These are phyloP conservation scores for Cryomyces minteri DNA, from an alignment of 495 filamentous ascomycete genomes.

Conservation along the genomic window DNA sequence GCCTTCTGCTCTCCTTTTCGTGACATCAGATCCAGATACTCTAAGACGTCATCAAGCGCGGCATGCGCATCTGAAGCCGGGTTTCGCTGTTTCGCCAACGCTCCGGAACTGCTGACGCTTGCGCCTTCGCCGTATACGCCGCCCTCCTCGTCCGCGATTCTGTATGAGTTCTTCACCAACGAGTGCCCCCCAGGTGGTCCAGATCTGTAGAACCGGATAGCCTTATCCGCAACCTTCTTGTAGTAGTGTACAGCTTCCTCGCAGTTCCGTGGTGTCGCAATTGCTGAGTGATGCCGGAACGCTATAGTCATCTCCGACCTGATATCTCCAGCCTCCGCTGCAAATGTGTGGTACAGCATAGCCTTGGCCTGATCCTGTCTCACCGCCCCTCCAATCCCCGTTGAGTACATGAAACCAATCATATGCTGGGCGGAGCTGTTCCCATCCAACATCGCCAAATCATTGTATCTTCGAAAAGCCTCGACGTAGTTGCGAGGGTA, in stretches of 20 bases:
- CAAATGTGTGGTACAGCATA: conserved; percentile 85
- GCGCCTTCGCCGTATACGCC: conserved; percentile 93
- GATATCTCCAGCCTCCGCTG: conserved; percentile 66
- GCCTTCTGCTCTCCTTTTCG: conserved; percentile 86
- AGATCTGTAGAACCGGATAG: conserved; percentile 63
- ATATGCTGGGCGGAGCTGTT: conserved; percentile 89
- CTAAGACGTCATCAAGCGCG: conserved; percentile 79
- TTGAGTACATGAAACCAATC: conserved; percentile 92
- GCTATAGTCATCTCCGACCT: conserved; percentile 88
- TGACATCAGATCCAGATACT: conserved; percentile 87
- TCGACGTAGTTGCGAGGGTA: conserved; percentile 67
- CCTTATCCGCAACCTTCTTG: conserved; percentile 85
- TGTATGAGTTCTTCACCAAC: conserved; percentile 57
- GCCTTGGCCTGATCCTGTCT: conserved; percentile 83
- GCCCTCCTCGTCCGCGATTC: conserved; percentile 73
- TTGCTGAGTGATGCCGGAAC: conserved; percentile 70
- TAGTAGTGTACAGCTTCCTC: conserved; percentile 75
- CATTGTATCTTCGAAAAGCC: conserved; percentile 67
- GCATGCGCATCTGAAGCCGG: conserved; percentile 57
- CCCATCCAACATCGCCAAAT: conserved; percentile 57
- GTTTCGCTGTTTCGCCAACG: conserved; percentile 54
- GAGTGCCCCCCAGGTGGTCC: conserved; percentile 79
- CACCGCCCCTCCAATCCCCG: conserved; percentile 68
- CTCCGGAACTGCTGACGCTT: conserved; percentile 76
- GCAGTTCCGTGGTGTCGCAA: conserved; percentile 71